Evolutionary conservation across 73 alveolate species (phyloP), one percentile per base, ranked within the genome.

Genomic region (Paramecium biaurelia): DNA sequence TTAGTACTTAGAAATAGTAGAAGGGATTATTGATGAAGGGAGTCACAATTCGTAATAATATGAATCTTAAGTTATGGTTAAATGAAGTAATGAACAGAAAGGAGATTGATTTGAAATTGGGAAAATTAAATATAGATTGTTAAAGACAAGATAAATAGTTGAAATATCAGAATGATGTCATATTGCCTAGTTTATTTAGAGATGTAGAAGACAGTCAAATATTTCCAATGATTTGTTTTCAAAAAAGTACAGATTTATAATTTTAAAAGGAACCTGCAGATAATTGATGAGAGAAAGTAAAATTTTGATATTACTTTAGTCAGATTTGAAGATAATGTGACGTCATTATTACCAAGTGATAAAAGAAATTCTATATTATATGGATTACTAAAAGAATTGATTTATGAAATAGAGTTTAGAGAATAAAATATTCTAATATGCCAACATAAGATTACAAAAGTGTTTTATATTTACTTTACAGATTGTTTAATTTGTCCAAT

Each of bases 251-350:
- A 63, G 53, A 30, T 63, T 63, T 26, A 12, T 26, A 30, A 26
- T 63, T 63, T 63, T 30, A 63, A 63, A 26, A 63, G 84, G 84
- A 63, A 63, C 84, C 45, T 63, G 84, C 45, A 26, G 84, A 63
- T 26, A 63, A 63, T 63, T 63, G 84, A 63, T 63, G 41, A 63
- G 84, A 63, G 84, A 63, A 63, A 63, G 84, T 63, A 63, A 63
- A 24, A 30, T 26, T 26, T 5, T 11, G 20, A 63, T 30, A 26
- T 12, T 63, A 63, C 84, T 10, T 63, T 63, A 63, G 84, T 63
- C 45, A 63, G 43, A 32, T 26, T 63, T 63, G 84, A 63, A 32
- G 74, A 79, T 9, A 47, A 45, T 79, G 74, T 79, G n/a, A 20
- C 14, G 7, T 43, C 76, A 23, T 42, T 79, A 34, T 32, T 63